Evolutionary conservation across 2,329 filamentous ascomycete species (phyloP).

Genomic region (Xylaria sp.): DNA sequence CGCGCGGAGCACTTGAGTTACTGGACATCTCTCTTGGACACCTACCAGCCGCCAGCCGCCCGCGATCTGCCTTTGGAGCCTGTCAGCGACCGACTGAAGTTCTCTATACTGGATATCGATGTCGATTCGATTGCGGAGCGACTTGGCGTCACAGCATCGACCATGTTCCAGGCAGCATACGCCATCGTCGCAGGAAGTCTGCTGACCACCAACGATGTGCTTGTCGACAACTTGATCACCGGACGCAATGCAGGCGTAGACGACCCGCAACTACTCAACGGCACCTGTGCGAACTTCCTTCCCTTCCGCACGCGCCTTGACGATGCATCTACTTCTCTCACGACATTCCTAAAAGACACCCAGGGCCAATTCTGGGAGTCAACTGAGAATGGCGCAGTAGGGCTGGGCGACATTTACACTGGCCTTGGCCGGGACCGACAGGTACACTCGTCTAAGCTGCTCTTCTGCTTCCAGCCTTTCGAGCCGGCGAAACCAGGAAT

Average conservation of each 20-base stretch:
- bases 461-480: background rate
- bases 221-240: background rate
- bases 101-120: background rate
- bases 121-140: background rate
- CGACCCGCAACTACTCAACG: background rate
- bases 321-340: background rate
- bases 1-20: background rate
- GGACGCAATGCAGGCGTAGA: background rate
- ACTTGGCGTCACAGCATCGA: background rate
- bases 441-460: background rate
- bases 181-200: background rate
- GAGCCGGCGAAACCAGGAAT: background rate
- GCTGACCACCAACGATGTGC: background rate
- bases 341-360: background rate
- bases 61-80: background rate
- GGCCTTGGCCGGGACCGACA: background rate
- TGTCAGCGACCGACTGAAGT: background rate
- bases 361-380: background rate
- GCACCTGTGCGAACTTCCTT: background rate
- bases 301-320: background rate
- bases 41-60: background rate
- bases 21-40: background rate
- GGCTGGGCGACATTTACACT: background rate
- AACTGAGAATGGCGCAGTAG: background rate
- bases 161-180: background rate